Conservation (phyloP, 108 stramenopile species). For the Aurantiochytrium sp. region DNA sequence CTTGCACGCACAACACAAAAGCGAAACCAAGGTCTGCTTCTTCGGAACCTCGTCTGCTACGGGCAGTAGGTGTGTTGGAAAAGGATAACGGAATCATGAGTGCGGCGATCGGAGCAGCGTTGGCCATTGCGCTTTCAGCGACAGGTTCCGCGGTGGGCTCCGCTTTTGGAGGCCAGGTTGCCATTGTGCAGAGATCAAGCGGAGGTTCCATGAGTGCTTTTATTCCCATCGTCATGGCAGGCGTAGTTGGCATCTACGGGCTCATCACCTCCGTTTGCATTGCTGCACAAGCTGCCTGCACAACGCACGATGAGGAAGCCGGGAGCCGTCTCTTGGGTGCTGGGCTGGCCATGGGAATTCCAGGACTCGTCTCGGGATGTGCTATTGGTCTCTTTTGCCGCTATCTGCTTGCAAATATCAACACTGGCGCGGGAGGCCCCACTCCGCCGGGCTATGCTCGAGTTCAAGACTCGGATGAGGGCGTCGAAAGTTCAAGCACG, state of each 20-base stretch:
- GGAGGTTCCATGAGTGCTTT: constrained; percentile 23
- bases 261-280: constrained; percentile 96
- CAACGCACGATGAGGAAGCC: constrained; percentile 52
- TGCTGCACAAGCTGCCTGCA: not conserved
- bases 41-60: too few relatives aligned
- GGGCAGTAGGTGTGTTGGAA: too few relatives aligned
- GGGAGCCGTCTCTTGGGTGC: constrained; percentile 89
- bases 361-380: constrained; percentile 92
- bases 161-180: not conserved
- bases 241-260: constrained; percentile 98
- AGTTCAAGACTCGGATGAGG: constrained; percentile 93
- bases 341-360: constrained; percentile 92
- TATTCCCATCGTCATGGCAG: constrained; percentile 99
- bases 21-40: too few relatives aligned
- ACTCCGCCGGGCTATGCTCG: not conserved
- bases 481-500: constrained; percentile 47
- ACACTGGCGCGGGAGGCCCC: not conserved
- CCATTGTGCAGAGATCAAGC: not conserved
- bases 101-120: not conserved
- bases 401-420: not conserved
- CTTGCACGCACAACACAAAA: too few relatives aligned
- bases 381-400: constrained; percentile 77
- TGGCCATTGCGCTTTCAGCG: not conserved
- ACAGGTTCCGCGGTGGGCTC: not conserved
- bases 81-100: too few relatives aligned